Evolutionary conservation across 75 land plant genomes (phyloP).

Genomic region (Isoetes taiwanensis): DNA sequence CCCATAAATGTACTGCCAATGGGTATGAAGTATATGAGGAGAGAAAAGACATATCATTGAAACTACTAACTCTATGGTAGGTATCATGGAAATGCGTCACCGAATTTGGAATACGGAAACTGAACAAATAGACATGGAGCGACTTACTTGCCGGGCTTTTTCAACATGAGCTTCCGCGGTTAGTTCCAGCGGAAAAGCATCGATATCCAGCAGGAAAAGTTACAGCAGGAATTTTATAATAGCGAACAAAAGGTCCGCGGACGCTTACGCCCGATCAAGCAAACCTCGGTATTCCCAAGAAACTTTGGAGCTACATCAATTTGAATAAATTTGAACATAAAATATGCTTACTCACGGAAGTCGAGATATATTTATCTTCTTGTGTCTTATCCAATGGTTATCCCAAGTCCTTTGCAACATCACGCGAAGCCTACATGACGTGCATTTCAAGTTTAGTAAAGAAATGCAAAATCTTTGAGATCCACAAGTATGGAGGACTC

Average conservation of each 20-base stretch:
- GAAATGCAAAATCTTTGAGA: too few relatives aligned
- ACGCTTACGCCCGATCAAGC: constrained; percentile 47
- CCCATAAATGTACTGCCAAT: constrained; percentile 72
- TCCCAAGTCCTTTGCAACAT: constrained; percentile 60
- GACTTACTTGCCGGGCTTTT: constrained; percentile 90
- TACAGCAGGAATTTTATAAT: not conserved
- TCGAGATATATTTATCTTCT: constrained; percentile 92
- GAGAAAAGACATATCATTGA: not conserved
- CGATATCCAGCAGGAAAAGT: not conserved
- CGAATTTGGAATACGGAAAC: not conserved
- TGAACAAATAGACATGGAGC: constrained; percentile 2
- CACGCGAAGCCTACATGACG: constrained; percentile 54
- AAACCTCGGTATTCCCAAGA: constrained; percentile 54
- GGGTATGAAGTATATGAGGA: constrained; percentile 1
- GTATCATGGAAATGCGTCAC: not conserved
- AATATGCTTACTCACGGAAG: constrained; percentile 42
- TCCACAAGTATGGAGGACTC: constrained; percentile 10
- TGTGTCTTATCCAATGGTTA: constrained; percentile 65
- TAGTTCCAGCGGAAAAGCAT: constrained; percentile 25
- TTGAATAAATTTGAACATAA: too few relatives aligned
- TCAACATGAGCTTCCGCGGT: constrained; percentile 82
- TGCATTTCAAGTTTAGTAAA: too few relatives aligned
- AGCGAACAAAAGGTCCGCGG: not conserved
- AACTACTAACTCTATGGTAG: not conserved
- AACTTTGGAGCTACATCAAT: constrained; percentile 65